Percentiles rank a stretch among this genome's conserved stretches.
These are phyloP conservation scores for Oropetium thomaeum DNA, from an alignment of 176 grass and related monocot genomes.

Conservation along the genomic window DNA sequence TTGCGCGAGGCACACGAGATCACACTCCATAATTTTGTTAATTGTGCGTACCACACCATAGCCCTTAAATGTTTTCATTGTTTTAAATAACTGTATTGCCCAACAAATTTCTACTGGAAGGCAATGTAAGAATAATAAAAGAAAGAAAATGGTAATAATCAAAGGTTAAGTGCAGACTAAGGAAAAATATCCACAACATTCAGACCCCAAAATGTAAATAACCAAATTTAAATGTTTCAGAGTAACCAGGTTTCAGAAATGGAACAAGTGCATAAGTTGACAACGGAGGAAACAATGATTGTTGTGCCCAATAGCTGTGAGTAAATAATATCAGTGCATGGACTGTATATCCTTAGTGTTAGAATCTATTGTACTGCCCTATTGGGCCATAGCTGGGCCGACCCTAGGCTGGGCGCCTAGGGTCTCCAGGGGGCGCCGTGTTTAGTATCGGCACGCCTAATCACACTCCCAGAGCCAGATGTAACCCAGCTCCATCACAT, in stretches of 20 bases:
- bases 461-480: too few species aligned
- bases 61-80: conserved; percentile 11
- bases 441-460: too few species aligned
- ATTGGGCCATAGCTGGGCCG: too few species aligned
- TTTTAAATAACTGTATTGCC: conserved; percentile 10
- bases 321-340: not conserved
- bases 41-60: too few species aligned
- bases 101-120: conserved; percentile 1
- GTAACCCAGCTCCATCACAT: too few species aligned
- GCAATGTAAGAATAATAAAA: not conserved
- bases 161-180: not conserved
- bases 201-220: not conserved
- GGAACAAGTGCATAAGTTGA: not conserved
- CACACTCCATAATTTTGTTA: too few species aligned
- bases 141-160: not conserved
- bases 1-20: too few species aligned
- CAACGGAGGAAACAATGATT: not conserved
- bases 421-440: too few species aligned
- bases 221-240: not conserved
- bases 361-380: too few species aligned
- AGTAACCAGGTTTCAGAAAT: not conserved
- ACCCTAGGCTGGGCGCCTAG: too few species aligned
- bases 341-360: not conserved
- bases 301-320: conserved; percentile 2
- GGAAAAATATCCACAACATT: not conserved